phyloP scores from a whole-genome alignment of 106 monocot species.

The Triglochin maritima region DNA sequence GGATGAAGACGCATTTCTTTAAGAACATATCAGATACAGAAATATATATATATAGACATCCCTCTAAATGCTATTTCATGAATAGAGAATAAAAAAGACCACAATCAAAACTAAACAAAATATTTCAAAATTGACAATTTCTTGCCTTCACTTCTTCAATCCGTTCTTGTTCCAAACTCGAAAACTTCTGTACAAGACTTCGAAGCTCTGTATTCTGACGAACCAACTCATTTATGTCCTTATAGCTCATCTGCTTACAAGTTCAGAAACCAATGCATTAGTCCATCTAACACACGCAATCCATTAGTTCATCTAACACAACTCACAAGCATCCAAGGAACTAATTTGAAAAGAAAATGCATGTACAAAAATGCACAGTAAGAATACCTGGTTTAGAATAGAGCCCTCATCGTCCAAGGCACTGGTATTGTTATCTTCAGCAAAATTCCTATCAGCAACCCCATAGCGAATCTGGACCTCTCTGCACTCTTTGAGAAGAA shows the following conservation, averaged over 20 bases:
- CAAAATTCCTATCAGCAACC: conserved; percentile 4
- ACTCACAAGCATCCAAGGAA: no score
- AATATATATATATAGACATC: no score
- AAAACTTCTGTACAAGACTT: conserved; percentile 48
- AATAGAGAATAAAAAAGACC: no score
- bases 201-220: conserved; percentile 80
- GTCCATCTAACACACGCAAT: no score
- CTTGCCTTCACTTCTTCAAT: conserved; percentile 58
- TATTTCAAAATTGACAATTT: background rate
- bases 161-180: conserved; percentile 31
- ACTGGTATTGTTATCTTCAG: background rate
- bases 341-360: no score
- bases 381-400: background rate
- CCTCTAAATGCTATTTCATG: no score
- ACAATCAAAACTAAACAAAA: no score
- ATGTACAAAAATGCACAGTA: conserved; percentile 1
- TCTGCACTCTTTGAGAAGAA: conserved; percentile 94
- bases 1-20: no score
- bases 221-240: conserved; percentile 75
- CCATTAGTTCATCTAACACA: no score
- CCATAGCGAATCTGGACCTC: conserved; percentile 94
- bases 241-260: conserved; percentile 56
- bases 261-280: background rate
- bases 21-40: no score
- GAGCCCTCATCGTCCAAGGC: background rate